Evolutionary conservation across 2,329 filamentous ascomycete species (phyloP), one percentile per base, ranked within the genome.

Genomic region (Trichoderma gracile): DNA sequence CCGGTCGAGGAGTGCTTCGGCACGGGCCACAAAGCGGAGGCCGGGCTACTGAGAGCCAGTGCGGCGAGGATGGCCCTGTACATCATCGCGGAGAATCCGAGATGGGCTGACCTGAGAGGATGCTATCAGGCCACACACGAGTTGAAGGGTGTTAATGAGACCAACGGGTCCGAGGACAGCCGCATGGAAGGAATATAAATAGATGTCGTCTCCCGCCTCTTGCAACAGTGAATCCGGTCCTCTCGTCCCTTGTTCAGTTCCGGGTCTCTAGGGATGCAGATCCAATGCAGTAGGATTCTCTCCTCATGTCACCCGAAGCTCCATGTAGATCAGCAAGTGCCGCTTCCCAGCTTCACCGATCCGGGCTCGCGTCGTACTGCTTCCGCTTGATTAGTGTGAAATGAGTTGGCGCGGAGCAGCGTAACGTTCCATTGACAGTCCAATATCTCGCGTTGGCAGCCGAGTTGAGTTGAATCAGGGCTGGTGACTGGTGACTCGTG

Each of bases 21-120:
- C 23, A 80, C 77, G 14, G 86, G 86, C 86, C 86, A 88, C 66
- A 88, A 73, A 15, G 85, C 85, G n/a, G 77, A 69, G 63, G 75
- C 81, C 14, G 75, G 70, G 42, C 50, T 25, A 19, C 64, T 27
- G 3, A 65, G 56, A 42, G 52, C 61, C 54, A 64, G 50, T 19
- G 38, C 53, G 38, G 53, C 52, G n/a, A 60, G 52, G 21, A 63
- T 38, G 19, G 53, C 53, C 60, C 43, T 64, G 46, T n/a, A 49
- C 45, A 56, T 21, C 65, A 66, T 66, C 12, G 33, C 50, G 33
- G 33, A 38, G 12, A 4, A 14, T 14, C 33, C 52, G 21, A 17
- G 19, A 23, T 42, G 58, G 14, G 52, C 52, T 40, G 53, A 14
- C 50, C 47, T 14, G 27, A 42, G 30, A 50, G 33, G 45, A 19